Conservation (phyloP, 768 basidiomycete genomes). For the Collybiopsis confluens region DNA sequence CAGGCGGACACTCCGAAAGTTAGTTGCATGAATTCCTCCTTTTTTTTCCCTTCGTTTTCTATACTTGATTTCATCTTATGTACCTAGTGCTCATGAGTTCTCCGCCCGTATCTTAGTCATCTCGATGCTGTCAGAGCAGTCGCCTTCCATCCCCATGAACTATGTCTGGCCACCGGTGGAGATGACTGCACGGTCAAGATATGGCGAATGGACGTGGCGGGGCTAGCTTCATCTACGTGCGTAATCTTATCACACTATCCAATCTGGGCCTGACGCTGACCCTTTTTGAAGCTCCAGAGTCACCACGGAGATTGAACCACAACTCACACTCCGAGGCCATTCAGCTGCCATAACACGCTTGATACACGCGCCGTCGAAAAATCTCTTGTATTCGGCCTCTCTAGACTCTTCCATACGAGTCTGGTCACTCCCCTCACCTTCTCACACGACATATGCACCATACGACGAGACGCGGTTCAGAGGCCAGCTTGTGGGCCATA, state of each 20-base stretch:
- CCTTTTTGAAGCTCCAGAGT: constrained; percentile 47
- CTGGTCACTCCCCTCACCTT: constrained; percentile 75
- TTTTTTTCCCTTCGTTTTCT: constrained; percentile 1
- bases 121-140: constrained; percentile 89
- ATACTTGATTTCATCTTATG: no score
- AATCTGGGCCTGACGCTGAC: constrained; percentile 14
- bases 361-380: constrained; percentile 70
- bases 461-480: constrained; percentile 78
- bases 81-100: constrained; percentile 13
- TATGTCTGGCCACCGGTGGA: constrained; percentile 87
- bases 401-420: constrained; percentile 90
- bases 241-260: constrained; percentile 27
- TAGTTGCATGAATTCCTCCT: constrained; percentile 32
- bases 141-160: constrained; percentile 82
- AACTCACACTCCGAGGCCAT: constrained; percentile 91
- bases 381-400: constrained; percentile 85
- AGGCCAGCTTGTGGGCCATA: constrained; percentile 85
- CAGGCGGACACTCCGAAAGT: constrained; percentile 87
- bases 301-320: constrained; percentile 87
- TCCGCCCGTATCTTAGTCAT: constrained; percentile 51
- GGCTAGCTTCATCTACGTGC: constrained; percentile 73
- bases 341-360: constrained; percentile 87
- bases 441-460: constrained; percentile 87
- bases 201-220: constrained; percentile 83
- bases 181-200: constrained; percentile 96